Percentiles rank a stretch among this genome's conserved stretches.
Evolutionary conservation across 495 filamentous ascomycete genomes (phyloP).

Genomic region (Xylaria acuta): DNA sequence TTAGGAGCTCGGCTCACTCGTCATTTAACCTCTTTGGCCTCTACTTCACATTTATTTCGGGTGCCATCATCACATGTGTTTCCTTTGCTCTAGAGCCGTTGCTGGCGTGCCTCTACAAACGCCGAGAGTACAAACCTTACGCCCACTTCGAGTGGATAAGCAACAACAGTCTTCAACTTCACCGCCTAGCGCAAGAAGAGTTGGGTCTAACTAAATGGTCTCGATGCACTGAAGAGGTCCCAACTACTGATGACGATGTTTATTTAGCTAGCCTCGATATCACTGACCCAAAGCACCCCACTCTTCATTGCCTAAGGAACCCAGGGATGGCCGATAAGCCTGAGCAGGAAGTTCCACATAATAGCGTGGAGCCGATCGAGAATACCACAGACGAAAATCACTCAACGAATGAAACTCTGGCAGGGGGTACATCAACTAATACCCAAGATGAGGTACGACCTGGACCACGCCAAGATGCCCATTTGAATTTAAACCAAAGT

Average conservation of each 20-base stretch:
- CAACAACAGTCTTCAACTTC: background rate
- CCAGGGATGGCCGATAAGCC: too few species aligned
- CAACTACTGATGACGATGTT: background rate
- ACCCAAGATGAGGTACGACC: too few species aligned
- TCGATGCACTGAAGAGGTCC: background rate
- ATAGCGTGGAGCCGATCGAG: too few species aligned
- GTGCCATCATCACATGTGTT: background rate
- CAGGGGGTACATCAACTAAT: too few species aligned
- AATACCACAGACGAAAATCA: too few species aligned
- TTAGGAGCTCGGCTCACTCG: background rate
- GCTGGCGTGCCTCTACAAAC: background rate
- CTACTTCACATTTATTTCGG: background rate
- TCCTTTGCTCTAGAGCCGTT: background rate
- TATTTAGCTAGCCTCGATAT: background rate
- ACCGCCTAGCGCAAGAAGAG: background rate
- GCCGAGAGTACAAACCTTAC: background rate
- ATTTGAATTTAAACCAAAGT: too few species aligned
- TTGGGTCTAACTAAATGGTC: background rate
- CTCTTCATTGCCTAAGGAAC: background rate
- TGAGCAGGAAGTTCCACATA: too few species aligned
- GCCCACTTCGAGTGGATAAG: background rate
- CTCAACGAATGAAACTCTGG: too few species aligned
- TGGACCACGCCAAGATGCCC: too few species aligned
- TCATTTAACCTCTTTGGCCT: background rate
- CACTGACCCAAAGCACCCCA: background rate